A percentile compares a stretch with the other conserved stretches of the same genome.
phyloP scores from a whole-genome alignment of 768 basidiomycete genomes.

The Hygrocybe coccinea region DNA sequence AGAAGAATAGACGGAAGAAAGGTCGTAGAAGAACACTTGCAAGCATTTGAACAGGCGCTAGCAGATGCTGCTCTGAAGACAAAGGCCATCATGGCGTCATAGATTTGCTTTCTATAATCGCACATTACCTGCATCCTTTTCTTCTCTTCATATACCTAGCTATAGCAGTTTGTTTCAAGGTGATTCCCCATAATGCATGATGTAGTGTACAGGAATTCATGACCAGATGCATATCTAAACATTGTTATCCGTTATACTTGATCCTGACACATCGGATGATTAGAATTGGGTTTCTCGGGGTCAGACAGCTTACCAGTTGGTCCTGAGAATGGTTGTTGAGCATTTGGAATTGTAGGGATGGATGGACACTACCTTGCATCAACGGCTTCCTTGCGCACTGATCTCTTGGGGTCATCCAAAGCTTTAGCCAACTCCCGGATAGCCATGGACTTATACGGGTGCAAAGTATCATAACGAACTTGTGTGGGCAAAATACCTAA shows the following conservation, averaged over 20 bases:
- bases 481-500: slow-evolving; percentile 67
- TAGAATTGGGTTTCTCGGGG: not conserved
- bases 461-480: slow-evolving; percentile 78
- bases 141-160: too few relatives aligned
- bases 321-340: slow-evolving; percentile 29
- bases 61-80: slow-evolving; percentile 72
- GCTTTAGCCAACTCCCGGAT: slow-evolving; percentile 68
- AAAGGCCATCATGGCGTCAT: slow-evolving; percentile 68
- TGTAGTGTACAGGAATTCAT: not conserved
- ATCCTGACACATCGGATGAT: slow-evolving; percentile 37
- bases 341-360: slow-evolving; percentile 1
- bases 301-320: slow-evolving; percentile 40
- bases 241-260: slow-evolving; percentile 50
- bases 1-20: slow-evolving; percentile 62
- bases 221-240: not conserved
- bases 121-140: too few relatives aligned
- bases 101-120: slow-evolving; percentile 6
- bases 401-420: slow-evolving; percentile 85
- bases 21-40: slow-evolving; percentile 73
- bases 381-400: slow-evolving; percentile 84
- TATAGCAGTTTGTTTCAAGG: too few relatives aligned
- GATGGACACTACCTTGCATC: slow-evolving; percentile 49
- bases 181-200: too few relatives aligned
- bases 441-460: slow-evolving; percentile 70
- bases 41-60: slow-evolving; percentile 68